phyloP scores from a whole-genome alignment of 129 eudicot species.

The Artemisia annua region DNA sequence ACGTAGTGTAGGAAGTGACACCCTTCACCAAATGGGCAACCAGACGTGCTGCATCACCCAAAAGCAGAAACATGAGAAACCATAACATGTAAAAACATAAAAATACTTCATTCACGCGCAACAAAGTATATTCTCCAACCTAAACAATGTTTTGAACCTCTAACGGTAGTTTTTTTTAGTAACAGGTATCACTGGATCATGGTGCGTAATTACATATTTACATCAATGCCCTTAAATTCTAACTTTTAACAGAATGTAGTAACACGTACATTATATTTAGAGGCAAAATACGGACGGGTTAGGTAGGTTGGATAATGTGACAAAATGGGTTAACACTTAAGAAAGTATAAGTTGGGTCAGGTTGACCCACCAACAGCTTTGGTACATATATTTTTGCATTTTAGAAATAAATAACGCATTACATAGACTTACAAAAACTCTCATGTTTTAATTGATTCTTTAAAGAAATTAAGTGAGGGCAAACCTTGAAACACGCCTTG shows the following conservation, averaged over 20 bases:
- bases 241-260: too few species aligned
- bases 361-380: slow-evolving; percentile 1
- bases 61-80: slow-evolving; percentile 25
- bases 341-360: background rate
- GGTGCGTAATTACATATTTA: too few species aligned
- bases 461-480: too few species aligned
- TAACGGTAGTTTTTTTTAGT: background rate
- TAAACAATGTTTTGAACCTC: background rate
- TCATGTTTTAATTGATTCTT: background rate
- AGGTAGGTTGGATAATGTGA: background rate
- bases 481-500: too few species aligned
- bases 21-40: slow-evolving; percentile 72
- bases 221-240: too few species aligned
- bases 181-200: too few species aligned
- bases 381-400: background rate
- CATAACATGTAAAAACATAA: background rate
- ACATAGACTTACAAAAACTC: background rate
- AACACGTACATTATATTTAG: too few species aligned
- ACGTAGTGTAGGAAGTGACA: slow-evolving; percentile 73
- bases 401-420: background rate
- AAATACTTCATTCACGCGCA: too few species aligned
- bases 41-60: slow-evolving; percentile 64
- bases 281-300: too few species aligned
- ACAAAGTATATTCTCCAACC: too few species aligned
- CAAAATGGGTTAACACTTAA: background rate